Base-by-base conservation (phyloP, 2,329 filamentous ascomycete species). In the Magnaporthiopsis incrustans region DNA sequence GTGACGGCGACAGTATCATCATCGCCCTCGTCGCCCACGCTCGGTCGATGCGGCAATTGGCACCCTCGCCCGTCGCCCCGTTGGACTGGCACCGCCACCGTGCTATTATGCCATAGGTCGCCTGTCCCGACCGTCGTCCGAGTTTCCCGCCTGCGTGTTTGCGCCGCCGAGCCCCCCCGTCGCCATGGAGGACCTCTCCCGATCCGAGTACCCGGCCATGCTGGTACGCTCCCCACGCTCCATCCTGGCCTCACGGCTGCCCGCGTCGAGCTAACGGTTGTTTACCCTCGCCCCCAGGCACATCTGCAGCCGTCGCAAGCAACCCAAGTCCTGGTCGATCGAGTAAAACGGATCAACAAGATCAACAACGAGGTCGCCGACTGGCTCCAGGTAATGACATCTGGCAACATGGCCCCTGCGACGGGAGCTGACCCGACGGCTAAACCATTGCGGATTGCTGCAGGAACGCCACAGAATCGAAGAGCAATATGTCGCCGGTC, bases 381-480 rank as follows among this genome's bases (percentile, higher is more conserved):
- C 78, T 99, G 94, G 92, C 84, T 99, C 67, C 90, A 94, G 88
- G 93, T 97, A 86, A 77, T 78, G 69, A 62, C 64, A 61, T 60
- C 61, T 27, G 15, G 32, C 58, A 35, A 56, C 10, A 30, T 30
- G 30, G 30, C 18, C 53, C 22, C 22, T 32, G 26, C 60, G 15
- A 14, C 6, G 33, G 30, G 14, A 18, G n/a, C 53, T 3, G 25
- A 18, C 30, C 44, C 26, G 27, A 22, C 38, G 33, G 63, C 63
- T 61, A 53, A 62, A 57, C 26, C 56, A 50, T 44, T 27, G 35
- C 33, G 53, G n/a, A 53, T 7, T 56, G n/a, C 25, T 53, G 44
- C 75, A 98, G 94, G 95, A 99, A 81, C 91, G 95, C 70, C 89
- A 93, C 74, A 90, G 88, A 71, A 83, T 98, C 67, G 95, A 99